phyloP scores from a whole-genome alignment of 495 filamentous ascomycete species.

The Cenococcum geophilum region DNA sequence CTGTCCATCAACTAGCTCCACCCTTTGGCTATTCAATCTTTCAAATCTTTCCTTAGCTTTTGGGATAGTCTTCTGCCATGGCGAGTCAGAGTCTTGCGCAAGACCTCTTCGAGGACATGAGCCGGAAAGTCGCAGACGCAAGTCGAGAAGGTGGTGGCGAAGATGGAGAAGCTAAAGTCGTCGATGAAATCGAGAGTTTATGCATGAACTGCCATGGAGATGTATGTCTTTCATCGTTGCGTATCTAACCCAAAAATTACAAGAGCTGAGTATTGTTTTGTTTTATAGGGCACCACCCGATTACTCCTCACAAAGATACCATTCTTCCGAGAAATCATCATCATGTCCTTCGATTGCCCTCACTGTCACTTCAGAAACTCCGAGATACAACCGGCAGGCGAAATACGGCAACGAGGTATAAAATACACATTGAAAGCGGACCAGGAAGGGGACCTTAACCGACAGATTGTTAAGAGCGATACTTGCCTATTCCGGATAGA shows the following conservation, averaged over 20 bases:
- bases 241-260: neutral
- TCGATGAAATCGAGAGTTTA: conserved; percentile 64
- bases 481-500: conserved; percentile 72
- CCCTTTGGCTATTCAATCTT: neutral
- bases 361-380: conserved; percentile 85
- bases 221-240: conserved; percentile 47
- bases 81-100: conserved; percentile 27
- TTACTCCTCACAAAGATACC: conserved; percentile 86
- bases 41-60: neutral
- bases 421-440: conserved; percentile 70
- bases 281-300: conserved; percentile 66
- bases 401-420: conserved; percentile 83
- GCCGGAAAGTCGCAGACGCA: conserved; percentile 40
- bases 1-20: neutral
- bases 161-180: conserved; percentile 50
- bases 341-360: conserved; percentile 92
- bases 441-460: conserved; percentile 62
- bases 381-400: conserved; percentile 81
- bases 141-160: conserved; percentile 34
- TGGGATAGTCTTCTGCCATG: conserved; percentile 6
- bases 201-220: conserved; percentile 87
- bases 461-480: conserved; percentile 89
- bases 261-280: neutral
- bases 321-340: conserved; percentile 91
- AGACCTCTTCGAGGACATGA: conserved; percentile 47